Base-by-base conservation (phyloP, 495 filamentous ascomycete genomes). In the Cudoniella acicularis region DNA sequence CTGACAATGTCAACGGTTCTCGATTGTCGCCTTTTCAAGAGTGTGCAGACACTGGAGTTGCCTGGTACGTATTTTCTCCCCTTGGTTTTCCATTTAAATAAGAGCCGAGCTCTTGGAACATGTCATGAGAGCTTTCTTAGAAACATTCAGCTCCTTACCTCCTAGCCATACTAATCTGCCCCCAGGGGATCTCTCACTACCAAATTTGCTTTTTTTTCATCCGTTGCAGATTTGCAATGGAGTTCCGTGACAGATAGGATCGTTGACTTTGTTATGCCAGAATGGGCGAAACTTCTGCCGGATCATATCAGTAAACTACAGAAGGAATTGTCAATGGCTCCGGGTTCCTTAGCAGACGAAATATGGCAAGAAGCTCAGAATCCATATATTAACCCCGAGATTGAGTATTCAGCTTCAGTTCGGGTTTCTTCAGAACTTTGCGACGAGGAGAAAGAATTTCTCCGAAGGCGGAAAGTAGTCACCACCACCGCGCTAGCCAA, bases 351-450 rank as follows among this genome's bases (percentile, higher is more conserved):
- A 16, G 90, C 94, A 27, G 86, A 92, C 56, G 89, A 96, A 49
- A 94, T 98, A 45, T 98, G 94, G 94, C 77, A 78, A 58, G 94
- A 98, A 65, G 89, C 94, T 2, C 85, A 88, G 41, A 89, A 97
- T 67, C 83, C 90, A 1, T 78, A 85, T 40, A 74, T 88, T 41
- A 88, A 96, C 60, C 94, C 92, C 0, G 93, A 98, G 68, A 92
- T 98, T 59, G 71, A 82, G 26, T 84, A 84, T 70, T 81, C 89
- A 51, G 92, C 92, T 2, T 77, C 70, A 46, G 94, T 98, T 1
- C 85, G 94, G 46, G 82, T 97, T 21, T 90, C 91, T 3, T 75
- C 80, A 24, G 83, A 87, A n/a, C 83, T 98, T 0, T 98, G 94
- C 60, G 74, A 82, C 8, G 92, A 96, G 40, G 94, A 98, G 71